phyloP scores from a whole-genome alignment of 345 rosid genomes.

The Hirschfeldia incana region DNA sequence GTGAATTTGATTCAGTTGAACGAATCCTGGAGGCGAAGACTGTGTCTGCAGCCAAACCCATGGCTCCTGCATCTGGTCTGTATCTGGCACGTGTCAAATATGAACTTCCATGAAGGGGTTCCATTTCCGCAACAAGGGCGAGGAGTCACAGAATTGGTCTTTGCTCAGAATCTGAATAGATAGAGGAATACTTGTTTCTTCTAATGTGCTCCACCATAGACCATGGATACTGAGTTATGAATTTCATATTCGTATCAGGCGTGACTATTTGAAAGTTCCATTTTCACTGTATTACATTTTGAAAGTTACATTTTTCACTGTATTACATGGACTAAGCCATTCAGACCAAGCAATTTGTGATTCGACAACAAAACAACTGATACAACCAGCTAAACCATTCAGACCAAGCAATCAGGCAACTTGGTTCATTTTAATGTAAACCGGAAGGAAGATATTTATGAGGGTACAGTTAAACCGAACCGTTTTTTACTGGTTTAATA shows the following conservation, averaged over 20 bases:
- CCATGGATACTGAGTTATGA: background rate
- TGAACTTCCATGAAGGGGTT: slow-evolving; percentile 1
- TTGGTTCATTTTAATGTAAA: no score
- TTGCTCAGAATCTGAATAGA: background rate
- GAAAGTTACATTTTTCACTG: background rate
- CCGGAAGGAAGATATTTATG: no score
- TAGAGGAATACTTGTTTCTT: background rate
- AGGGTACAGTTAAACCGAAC: no score
- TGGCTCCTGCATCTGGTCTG: slow-evolving; percentile 90
- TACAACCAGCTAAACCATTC: no score
- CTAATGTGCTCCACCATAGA: background rate
- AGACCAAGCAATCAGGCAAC: no score
- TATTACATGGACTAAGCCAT: no score
- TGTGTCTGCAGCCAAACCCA: slow-evolving; percentile 72
- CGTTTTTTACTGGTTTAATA: no score
- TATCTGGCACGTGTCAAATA: slow-evolving; percentile 78
- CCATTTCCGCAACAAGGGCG: background rate
- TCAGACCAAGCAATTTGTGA: no score
- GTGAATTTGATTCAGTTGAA: slow-evolving; percentile 50
- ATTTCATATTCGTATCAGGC: background rate
- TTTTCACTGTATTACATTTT: background rate
- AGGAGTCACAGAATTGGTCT: background rate
- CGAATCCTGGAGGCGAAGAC: slow-evolving; percentile 69
- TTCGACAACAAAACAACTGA: no score
- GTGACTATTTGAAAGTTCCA: background rate